Conservation (phyloP, 2,329 filamentous ascomycete genomes). For the Aspergillus ochraceus region DNA sequence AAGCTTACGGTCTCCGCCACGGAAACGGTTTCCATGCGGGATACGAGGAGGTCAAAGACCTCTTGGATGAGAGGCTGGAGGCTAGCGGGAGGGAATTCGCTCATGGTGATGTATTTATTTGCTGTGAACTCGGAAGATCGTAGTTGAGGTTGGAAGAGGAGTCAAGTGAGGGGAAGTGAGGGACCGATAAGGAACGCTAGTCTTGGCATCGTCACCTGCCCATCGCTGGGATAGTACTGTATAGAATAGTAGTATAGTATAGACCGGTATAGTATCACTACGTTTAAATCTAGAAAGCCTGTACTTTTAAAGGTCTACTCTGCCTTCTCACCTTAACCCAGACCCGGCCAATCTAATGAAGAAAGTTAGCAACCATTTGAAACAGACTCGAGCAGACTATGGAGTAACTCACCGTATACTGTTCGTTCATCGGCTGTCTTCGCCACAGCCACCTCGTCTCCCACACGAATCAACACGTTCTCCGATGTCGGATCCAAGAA, state of each 20-base stretch:
- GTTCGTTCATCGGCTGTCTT: conserved; percentile 54
- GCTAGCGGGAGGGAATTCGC: conserved; percentile 33
- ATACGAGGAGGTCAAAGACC: conserved; percentile 55
- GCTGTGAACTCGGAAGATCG: not conserved
- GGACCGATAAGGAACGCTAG: not conserved
- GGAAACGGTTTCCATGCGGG: conserved; percentile 57
- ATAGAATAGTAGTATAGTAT: not conserved
- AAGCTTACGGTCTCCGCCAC: conserved; percentile 59
- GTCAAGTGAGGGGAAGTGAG: not conserved
- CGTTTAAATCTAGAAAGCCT: not conserved
- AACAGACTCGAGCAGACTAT: not conserved
- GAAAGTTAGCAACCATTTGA: conserved; percentile 3
- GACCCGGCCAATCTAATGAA: conserved; percentile 36
- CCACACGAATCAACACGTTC: conserved; percentile 50
- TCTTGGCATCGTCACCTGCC: not conserved
- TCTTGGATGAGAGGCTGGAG: conserved; percentile 49
- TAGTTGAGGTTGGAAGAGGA: not conserved
- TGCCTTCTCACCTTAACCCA: not conserved
- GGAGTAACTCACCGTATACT: conserved; percentile 51
- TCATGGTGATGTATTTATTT: conserved; percentile 13
- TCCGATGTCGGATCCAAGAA: conserved; percentile 52
- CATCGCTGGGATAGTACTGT: not conserved
- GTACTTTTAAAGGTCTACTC: not conserved
- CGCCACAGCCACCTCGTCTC: conserved; percentile 57
- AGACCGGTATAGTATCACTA: not conserved